Percentiles rank a stretch among this genome's conserved stretches.
Evolutionary conservation across 2,329 filamentous ascomycete species (phyloP).

Genomic region (Cadophora sp.): DNA sequence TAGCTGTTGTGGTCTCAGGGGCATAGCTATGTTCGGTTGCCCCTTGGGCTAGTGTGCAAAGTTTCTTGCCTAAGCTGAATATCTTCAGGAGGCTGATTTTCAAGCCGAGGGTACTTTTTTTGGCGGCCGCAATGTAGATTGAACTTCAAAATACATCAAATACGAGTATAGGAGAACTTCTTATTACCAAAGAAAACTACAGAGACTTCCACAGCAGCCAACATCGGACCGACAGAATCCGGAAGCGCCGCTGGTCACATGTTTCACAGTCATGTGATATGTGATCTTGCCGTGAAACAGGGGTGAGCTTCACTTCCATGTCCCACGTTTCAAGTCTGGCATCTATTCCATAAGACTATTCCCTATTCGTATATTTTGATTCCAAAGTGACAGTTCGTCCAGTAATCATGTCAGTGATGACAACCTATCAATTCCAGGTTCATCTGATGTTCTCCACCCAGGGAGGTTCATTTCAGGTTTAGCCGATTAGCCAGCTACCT

Average conservation of each 20-base stretch:
- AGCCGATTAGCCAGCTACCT: background rate
- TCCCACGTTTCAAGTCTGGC: constrained; percentile 2
- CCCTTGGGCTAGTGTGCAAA: too few species aligned
- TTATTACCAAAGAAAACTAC: too few species aligned
- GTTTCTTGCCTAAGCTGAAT: too few species aligned
- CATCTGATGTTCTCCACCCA: constrained; percentile 2
- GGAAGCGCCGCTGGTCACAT: background rate
- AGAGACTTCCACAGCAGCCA: too few species aligned
- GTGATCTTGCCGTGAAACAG: constrained; percentile 1
- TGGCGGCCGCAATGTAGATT: too few species aligned
- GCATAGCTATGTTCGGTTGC: too few species aligned
- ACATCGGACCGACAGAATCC: too few species aligned
- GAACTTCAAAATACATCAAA: too few species aligned
- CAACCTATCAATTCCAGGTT: background rate
- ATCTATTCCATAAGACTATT: background rate
- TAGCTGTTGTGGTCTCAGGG: too few species aligned
- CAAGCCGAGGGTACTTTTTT: too few species aligned
- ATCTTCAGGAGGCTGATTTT: too few species aligned
- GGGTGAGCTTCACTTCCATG: background rate
- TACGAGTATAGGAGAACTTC: too few species aligned
- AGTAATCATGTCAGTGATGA: background rate
- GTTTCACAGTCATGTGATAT: background rate
- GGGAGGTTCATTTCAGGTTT: background rate
- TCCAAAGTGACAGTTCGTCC: constrained; percentile 1
- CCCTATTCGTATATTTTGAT: background rate